phyloP scores from a whole-genome alignment of 176 grass and related monocot genomes.

The Carex littledalei region DNA sequence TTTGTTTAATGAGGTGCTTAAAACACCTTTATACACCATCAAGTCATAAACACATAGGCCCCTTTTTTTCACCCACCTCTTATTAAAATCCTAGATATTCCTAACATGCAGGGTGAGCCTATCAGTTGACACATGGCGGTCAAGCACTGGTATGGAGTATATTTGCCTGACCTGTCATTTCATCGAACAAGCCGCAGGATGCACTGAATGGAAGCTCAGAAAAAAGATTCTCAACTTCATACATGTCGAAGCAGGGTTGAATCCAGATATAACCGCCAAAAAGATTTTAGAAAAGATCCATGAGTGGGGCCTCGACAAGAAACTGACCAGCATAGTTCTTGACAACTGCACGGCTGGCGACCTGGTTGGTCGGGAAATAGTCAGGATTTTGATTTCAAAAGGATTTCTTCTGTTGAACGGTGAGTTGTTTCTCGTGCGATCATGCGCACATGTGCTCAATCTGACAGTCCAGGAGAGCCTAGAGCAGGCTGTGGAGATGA shows the following conservation, averaged over 20 bases:
- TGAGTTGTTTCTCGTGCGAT: conserved; percentile 61
- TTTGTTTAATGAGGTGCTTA: background rate
- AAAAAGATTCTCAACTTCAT: conserved; percentile 94
- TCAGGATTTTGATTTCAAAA: conserved; percentile 53
- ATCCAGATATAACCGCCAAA: conserved; percentile 43
- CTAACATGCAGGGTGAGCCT: conserved; percentile 45
- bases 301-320: conserved; percentile 70
- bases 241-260: conserved; percentile 45
- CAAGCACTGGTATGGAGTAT: conserved; percentile 58
- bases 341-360: conserved; percentile 71
- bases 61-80: too few species aligned
- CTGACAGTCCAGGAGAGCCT: conserved; percentile 77
- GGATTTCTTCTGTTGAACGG: conserved; percentile 62
- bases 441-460: conserved; percentile 72
- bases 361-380: conserved; percentile 59
- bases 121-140: conserved; percentile 83
- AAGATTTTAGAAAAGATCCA: conserved; percentile 66
- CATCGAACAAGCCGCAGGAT: conserved; percentile 42
- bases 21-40: background rate
- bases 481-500: conserved; percentile 58
- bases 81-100: background rate
- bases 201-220: conserved; percentile 78
- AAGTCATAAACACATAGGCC: background rate
- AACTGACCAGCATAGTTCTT: conserved; percentile 56
- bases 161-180: conserved; percentile 90